Evolutionary conservation across 2,329 filamentous ascomycete genomes (phyloP), one percentile per base, ranked within the genome.

Genomic region (Colletotrichum eleusines): DNA sequence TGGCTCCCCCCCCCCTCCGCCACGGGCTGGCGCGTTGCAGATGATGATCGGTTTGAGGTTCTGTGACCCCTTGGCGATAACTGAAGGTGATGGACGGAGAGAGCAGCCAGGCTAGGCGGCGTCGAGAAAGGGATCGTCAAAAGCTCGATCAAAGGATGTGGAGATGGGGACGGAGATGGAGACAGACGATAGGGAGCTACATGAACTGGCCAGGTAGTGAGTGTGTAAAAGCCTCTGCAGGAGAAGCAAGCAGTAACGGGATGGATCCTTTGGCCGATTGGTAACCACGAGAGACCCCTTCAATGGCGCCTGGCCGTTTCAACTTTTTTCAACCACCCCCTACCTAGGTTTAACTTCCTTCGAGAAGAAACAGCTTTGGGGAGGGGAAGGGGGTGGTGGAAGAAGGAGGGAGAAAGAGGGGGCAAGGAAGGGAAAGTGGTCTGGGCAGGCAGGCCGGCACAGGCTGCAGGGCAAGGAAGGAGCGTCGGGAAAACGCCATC

Each of bases 401-500:
- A 18, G 48, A 28, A 3, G 44, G 23, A 18, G 7, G 26, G 48
- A 28, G 46, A 23, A 12, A 16, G 16, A 11, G 23, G n/a, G n/a
- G n/a, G n/a, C n/a, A n/a, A 51, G 16, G 7, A 16, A 51, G 46
- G n/a, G 23, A 61, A 50, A 64, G 18, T 44, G 18, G 42, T 8
- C 42, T 8, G 9, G 20, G 42, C 20, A 46, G 42, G n/a, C 23
- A 54, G 16, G 33, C 20, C n/a, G 35, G 53, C 6, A 46, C 44
- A 55, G 63, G 50, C 44, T 28, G 42, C 50, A 57, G 51, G 57
- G 42, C 44, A 28, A n/a, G 31, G 51, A n/a, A 33, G 51, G 51
- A 35, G n/a, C 48, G 57, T 67, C 63, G 63, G 63, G 50, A 67
- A 70, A 71, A 71, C 63, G 63, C 68, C 68, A 71, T 71, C 62